Evolutionary conservation across 495 filamentous ascomycete species (phyloP).

Genomic region (Xylaria palmicola): DNA sequence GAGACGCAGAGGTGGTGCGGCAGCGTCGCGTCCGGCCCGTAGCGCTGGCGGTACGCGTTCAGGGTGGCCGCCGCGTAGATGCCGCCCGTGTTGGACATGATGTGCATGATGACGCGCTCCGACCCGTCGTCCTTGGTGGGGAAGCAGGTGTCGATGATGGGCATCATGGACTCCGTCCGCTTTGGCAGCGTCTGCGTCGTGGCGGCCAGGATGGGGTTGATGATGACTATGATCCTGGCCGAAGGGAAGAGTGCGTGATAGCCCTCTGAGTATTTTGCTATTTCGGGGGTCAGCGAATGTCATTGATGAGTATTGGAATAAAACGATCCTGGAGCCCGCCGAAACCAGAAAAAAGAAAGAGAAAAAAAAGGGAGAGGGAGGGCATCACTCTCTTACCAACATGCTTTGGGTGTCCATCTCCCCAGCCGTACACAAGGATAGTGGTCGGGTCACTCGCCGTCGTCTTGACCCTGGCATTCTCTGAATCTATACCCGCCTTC

Average conservation of each 20-base stretch:
- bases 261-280: conserved; percentile 51
- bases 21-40: conserved; percentile 37
- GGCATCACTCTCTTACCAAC: conserved; percentile 23
- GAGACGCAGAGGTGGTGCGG: conserved; percentile 48
- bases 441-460: conserved; percentile 34
- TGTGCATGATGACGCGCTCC: conserved; percentile 44
- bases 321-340: not conserved
- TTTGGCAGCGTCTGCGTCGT: conserved; percentile 41
- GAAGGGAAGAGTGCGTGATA: conserved; percentile 50
- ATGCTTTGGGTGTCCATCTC: conserved; percentile 52
- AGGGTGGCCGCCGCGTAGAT: conserved; percentile 50
- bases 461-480: conserved; percentile 5
- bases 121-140: conserved; percentile 27
- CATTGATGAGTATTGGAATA: not conserved
- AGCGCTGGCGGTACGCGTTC: conserved; percentile 41
- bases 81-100: conserved; percentile 54
- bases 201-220: conserved; percentile 48
- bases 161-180: conserved; percentile 47
- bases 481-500: conserved; percentile 15
- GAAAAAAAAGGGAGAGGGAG: not conserved
- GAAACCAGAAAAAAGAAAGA: no score
- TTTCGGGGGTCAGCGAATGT: not conserved
- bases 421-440: conserved; percentile 54
- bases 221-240: conserved; percentile 46
- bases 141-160: conserved; percentile 48